Evolutionary conservation across 2,329 filamentous ascomycete species (phyloP).

Genomic region (Fusarium solani-melongenae): DNA sequence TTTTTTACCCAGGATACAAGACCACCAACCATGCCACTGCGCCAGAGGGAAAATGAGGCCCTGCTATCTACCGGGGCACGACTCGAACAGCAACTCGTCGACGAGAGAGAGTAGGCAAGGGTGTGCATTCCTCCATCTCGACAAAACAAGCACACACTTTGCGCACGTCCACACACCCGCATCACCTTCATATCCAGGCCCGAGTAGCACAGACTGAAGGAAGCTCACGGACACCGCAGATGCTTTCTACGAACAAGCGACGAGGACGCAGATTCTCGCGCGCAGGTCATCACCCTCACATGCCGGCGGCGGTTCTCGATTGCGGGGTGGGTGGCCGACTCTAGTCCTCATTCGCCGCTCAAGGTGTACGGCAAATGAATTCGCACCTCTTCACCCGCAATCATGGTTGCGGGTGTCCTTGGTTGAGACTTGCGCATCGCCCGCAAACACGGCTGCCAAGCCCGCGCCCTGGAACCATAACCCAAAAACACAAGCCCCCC

Average conservation of each 20-base stretch:
- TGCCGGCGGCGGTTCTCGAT: slow-evolving; percentile 20
- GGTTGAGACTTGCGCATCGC: slow-evolving; percentile 30
- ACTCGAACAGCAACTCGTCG: slow-evolving; percentile 19
- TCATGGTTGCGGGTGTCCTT: slow-evolving; percentile 22
- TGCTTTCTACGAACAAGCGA: slow-evolving; percentile 1
- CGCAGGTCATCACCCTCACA: slow-evolving; percentile 39
- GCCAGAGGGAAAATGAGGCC: slow-evolving; percentile 18
- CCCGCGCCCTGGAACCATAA: slow-evolving; percentile 23
- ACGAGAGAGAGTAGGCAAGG: slow-evolving; percentile 21
- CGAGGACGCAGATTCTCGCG: slow-evolving; percentile 11
- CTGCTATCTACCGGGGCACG: slow-evolving; percentile 21
- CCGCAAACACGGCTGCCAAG: slow-evolving; percentile 32
- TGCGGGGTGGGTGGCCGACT: slow-evolving; percentile 20
- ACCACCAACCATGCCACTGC: slow-evolving; percentile 7
- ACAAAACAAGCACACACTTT: slow-evolving; percentile 9
- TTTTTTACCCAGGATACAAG: slow-evolving; percentile 21
- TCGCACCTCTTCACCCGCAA: slow-evolving; percentile 14
- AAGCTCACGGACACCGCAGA: slow-evolving; percentile 8
- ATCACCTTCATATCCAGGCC: slow-evolving; percentile 22
- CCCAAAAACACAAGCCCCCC: slow-evolving; percentile 14
- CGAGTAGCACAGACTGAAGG: slow-evolving; percentile 31
- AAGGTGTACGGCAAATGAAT: slow-evolving; percentile 12
- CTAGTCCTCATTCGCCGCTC: slow-evolving; percentile 27
- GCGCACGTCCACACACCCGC: slow-evolving; percentile 29
- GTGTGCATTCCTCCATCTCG: slow-evolving; percentile 11